Base-by-base conservation (phyloP, 441 rosid genomes). In the Pelargonium fulgidum region DNA sequence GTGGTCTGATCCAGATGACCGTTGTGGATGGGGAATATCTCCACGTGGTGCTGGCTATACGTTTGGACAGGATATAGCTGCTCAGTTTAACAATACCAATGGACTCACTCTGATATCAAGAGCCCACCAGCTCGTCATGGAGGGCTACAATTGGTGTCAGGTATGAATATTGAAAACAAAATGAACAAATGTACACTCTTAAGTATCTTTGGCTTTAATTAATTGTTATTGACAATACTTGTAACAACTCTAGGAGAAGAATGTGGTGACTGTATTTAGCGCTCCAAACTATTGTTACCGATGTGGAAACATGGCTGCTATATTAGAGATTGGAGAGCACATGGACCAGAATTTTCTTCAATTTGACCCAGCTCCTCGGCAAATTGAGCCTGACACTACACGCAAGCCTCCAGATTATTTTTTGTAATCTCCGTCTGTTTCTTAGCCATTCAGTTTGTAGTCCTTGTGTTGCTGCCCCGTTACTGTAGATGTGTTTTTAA, bases 391-490 rank as follows among this genome's bases (percentile, higher is more conserved):
- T 0, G 99, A 94, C 73, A 76, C 97, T 72, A 89, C 97, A 4
- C 92, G 99, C 81, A 89, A 89, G 87, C 90, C 99, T 2, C 99
- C 99, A 10, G 98, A 94, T 87, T 94, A 94, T 84, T 94, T 94
- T 85, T 89, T 94, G 85, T 94, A 76, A 92, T 81, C 78, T 76
- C 20, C 64, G 26, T 73, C 65, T 74, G 72, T 72, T 70, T 62
- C 75, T 78, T 42, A 24, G 59, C 73, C 72, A n/a, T n/a, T n/a
- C n/a, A n/a, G 80, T 81, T 83, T 86, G 85, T 78, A 79, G 79
- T 75, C 66, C 39, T 68, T 47, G 83, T 74, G n/a, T 84, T 83
- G 82, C 69, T 81, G 82, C 78, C 81, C 77, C 24, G 22, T 84
- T 76, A 82, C 68, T 82, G 85, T 90, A 82, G 96, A 84, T 85